A percentile compares a stretch with the other conserved stretches of the same genome.
Evolutionary conservation across 495 filamentous ascomycete species (phyloP).

Genomic region (Elaphomyces granulatus): DNA sequence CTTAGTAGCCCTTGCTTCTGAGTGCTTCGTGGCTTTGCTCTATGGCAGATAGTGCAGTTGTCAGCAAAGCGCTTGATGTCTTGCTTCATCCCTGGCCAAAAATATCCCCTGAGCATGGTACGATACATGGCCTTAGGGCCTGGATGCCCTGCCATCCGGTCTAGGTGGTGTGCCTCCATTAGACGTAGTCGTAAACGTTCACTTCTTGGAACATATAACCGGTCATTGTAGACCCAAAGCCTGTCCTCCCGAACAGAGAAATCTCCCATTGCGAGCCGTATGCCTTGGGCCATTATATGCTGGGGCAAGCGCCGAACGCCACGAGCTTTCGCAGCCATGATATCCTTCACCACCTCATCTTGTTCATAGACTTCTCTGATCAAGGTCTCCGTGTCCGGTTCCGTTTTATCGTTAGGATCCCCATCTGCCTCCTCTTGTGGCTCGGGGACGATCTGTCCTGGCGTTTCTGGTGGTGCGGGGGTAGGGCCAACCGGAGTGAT

Average conservation of each 20-base stretch:
- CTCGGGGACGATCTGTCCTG: no score
- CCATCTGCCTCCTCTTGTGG: no score
- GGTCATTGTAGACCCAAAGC: not conserved
- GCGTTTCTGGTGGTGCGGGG: not conserved
- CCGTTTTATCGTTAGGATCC: not conserved
- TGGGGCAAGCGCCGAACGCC: no score
- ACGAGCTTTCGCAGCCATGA: not conserved
- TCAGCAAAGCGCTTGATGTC: not conserved
- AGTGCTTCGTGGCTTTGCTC: not conserved
- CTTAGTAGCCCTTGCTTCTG: not conserved
- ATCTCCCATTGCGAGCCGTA: not conserved
- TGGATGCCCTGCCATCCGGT: not conserved
- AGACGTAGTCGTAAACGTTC: not conserved
- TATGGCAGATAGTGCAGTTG: not conserved
- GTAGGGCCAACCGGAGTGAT: not conserved
- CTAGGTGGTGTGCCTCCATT: not conserved
- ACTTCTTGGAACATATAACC: not conserved
- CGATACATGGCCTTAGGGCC: not conserved
- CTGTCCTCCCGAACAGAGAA: not conserved
- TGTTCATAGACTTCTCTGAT: not conserved
- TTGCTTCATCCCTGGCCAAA: not conserved
- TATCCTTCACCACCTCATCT: not conserved
- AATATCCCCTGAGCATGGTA: not conserved
- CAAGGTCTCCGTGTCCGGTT: not conserved
- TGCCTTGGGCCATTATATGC: not conserved